These are phyloP conservation scores for Lolium rigidum DNA, from an alignment of 176 grass and related monocot species.

Conservation along the genomic window DNA sequence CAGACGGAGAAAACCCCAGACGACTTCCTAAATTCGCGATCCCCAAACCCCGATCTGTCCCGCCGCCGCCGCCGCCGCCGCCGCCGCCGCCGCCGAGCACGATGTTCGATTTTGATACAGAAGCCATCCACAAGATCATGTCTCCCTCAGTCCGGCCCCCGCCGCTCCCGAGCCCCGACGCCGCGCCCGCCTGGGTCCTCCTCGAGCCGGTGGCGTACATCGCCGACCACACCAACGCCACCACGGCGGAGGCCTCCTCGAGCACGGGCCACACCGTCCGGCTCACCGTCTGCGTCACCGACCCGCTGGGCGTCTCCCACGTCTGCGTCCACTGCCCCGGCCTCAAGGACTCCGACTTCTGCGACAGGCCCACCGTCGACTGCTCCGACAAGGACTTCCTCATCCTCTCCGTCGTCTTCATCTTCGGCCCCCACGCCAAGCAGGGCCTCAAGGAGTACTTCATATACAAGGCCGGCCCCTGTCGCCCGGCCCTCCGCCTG, in stretches of 20 bases:
- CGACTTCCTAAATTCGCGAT: neutral
- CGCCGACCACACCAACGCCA: conserved; percentile 19
- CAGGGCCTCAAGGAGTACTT: conserved; percentile 19
- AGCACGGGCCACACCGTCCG: no score
- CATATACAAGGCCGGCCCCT: conserved; percentile 29
- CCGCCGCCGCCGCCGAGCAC: neutral
- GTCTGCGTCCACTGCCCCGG: conserved; percentile 2
- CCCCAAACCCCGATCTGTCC: neutral
- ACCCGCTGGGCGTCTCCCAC: conserved; percentile 13
- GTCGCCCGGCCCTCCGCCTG: neutral
- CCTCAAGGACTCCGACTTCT: conserved; percentile 22
- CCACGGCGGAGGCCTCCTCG: conserved; percentile 7
- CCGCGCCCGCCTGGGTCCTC: no score
- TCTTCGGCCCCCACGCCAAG: neutral
- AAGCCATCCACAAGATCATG: neutral
- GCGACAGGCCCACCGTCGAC: neutral
- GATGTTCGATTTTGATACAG: neutral
- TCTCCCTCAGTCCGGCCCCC: neutral
- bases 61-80: no score
- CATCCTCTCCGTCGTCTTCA: conserved; percentile 4
- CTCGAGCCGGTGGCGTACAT: conserved; percentile 3
- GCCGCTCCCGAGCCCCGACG: neutral
- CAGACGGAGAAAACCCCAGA: no score
- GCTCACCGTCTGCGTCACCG: conserved; percentile 11
- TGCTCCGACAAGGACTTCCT: neutral